phyloP scores from a whole-genome alignment of 306 rosid genomes.

The Canavalia gladiata region DNA sequence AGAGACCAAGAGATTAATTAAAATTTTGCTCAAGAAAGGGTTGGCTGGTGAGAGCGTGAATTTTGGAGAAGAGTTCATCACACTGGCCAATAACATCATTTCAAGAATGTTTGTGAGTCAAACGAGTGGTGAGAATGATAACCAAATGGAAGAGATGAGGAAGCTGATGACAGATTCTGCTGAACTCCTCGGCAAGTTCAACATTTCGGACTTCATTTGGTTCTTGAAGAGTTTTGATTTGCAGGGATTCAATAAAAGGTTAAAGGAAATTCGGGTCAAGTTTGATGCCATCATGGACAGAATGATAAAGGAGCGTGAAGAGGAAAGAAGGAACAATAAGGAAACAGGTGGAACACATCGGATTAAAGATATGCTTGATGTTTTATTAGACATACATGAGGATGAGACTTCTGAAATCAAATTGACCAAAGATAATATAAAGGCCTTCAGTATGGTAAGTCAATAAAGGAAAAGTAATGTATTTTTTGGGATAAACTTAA shows the following conservation, averaged over 20 bases:
- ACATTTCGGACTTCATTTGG: conserved; percentile 66
- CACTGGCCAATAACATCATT: conserved; percentile 50
- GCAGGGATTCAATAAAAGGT: conserved; percentile 58
- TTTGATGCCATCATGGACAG: conserved; percentile 65
- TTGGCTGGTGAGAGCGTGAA: conserved; percentile 48
- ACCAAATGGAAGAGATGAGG: conserved; percentile 51
- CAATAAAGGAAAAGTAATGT: background rate
- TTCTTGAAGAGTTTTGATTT: conserved; percentile 64
- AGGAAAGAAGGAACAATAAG: conserved; percentile 38
- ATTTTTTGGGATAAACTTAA: too few species aligned
- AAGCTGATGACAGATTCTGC: conserved; percentile 54
- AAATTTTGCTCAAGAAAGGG: conserved; percentile 36
- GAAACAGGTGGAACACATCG: conserved; percentile 20
- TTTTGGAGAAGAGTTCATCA: conserved; percentile 55
- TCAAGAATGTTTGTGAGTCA: conserved; percentile 62
- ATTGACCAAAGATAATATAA: conserved; percentile 62
- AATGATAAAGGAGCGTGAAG: conserved; percentile 58
- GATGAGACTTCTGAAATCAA: conserved; percentile 60
- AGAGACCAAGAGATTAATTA: conserved; percentile 54
- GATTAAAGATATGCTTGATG: conserved; percentile 61
- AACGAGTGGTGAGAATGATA: conserved; percentile 47
- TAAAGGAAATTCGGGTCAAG: conserved; percentile 42
- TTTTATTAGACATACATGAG: conserved; percentile 47
- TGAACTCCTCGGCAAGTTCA: conserved; percentile 58
- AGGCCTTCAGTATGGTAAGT: conserved; percentile 70